Evolutionary conservation across 225 moss, liverwort and hornwort genomes (phyloP).

Genomic region (Asterella californica): DNA sequence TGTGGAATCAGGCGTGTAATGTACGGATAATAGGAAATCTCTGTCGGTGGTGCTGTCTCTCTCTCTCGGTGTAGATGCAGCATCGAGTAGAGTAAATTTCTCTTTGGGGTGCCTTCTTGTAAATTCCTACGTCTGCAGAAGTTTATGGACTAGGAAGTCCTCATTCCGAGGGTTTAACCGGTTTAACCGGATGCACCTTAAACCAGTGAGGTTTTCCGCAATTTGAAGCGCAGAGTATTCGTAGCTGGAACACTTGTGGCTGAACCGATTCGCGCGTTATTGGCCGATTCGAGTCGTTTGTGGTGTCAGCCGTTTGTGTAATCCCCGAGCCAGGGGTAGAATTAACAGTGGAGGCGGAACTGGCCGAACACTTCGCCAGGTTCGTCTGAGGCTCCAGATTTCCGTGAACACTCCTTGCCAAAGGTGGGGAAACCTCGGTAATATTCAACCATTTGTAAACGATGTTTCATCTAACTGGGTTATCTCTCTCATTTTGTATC

Average conservation of each 20-base stretch:
- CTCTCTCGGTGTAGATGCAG: slow-evolving; percentile 12
- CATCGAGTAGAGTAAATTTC: neutral
- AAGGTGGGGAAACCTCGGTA: no score
- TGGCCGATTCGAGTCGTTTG: no score
- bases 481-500: no score
- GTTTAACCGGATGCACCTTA: neutral
- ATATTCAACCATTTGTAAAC: no score
- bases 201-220: neutral
- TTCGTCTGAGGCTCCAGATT: no score
- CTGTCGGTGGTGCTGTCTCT: neutral
- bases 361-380: no score
- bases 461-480: no score
- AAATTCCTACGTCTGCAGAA: neutral
- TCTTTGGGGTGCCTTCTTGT: neutral
- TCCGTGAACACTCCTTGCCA: no score
- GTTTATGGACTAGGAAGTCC: neutral
- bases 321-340: no score
- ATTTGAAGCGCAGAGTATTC: neutral
- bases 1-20: neutral
- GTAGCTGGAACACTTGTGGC: neutral
- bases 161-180: neutral
- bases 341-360: no score
- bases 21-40: neutral
- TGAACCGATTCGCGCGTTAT: no score
- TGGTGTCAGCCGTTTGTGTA: no score